Base-by-base conservation (phyloP, 257 asterid species). In the Ilex aquifolium region DNA sequence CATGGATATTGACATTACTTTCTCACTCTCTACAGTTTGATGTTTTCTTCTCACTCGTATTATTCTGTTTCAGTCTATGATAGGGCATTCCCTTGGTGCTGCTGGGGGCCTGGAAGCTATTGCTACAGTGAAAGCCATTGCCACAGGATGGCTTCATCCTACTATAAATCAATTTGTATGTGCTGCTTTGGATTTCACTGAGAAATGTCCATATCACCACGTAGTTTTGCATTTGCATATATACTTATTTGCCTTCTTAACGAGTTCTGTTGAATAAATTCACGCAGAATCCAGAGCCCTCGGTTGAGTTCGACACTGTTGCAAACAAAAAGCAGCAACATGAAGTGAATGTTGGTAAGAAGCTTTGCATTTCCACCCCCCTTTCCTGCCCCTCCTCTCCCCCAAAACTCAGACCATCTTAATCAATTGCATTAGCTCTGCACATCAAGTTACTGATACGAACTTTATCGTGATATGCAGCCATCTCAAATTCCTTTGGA, bases 101-200 rank as follows among this genome's bases (percentile, higher is more conserved):
- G 95, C 97, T 60, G 97, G 97, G 75, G 97, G 97, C 55, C 74
- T 91, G 70, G 97, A 91, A 79, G 97, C 97, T 69, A 91, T 91
- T 46, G 97, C 97, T 49, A 71, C 96, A 36, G 76, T 91, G 54
- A 88, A 88, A 79, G 95, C 97, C 67, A 77, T 84, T 58, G 88
- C 91, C 57, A 85, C 93, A 1, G 97, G 97, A 72, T 90, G 97
- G 97, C 79, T 90, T 65, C 97, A 90, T 79, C 96, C 97, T 54
- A 75, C 93, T 61, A 85, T 90, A 13, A 90, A 90, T 63, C 97
- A 90, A 76, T 85, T 83, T 54, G 95, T 90, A 75, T 61, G 87
- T 77, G 58, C 61, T 31, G 62, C 31, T 58, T 62, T 46, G 52
- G 13, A 14, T 46, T 6, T 46, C 10, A 10, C 52, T 0, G 3